Percentiles rank a stretch among this genome's conserved stretches.
Conservation (phyloP, 805 yeast genomes). For the Monosporozyma siamensis region DNA sequence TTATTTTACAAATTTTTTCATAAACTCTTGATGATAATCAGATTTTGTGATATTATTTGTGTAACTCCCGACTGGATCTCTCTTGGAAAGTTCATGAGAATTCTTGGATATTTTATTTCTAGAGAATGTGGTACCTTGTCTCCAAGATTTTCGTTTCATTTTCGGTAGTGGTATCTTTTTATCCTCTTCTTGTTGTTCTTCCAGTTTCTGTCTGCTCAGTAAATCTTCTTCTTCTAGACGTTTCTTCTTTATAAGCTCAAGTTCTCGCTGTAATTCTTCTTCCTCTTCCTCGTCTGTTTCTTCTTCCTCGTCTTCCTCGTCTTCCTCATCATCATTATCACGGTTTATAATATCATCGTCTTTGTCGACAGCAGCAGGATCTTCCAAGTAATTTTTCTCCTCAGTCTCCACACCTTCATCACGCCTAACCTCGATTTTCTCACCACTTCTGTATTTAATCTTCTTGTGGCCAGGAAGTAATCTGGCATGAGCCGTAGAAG, state of each 20-base stretch:
- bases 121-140: conserved; percentile 19
- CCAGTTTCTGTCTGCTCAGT: conserved; percentile 13
- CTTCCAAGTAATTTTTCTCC: conserved; percentile 3
- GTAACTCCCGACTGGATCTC: conserved; percentile 11
- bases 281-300: conserved; percentile 11
- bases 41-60: conserved; percentile 32
- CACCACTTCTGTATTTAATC: conserved; percentile 32
- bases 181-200: conserved; percentile 6
- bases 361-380: no score
- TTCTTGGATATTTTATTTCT: conserved; percentile 23
- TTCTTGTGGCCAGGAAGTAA: conserved; percentile 46
- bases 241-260: neutral
- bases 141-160: conserved; percentile 10
- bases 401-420: no score
- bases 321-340: conserved; percentile 26
- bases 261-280: conserved; percentile 5
- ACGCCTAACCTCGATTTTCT: neutral
- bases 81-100: neutral
- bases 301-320: conserved; percentile 24
- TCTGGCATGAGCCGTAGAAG: conserved; percentile 44
- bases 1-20: conserved; percentile 33
- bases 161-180: neutral
- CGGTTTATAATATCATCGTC: no score
- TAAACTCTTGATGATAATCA: conserved; percentile 35
- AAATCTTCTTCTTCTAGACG: conserved; percentile 15